Percentiles rank a stretch among this genome's conserved stretches.
phyloP scores from a whole-genome alignment of 2,329 filamentous ascomycete species.

The Leptographium galeiforme region DNA sequence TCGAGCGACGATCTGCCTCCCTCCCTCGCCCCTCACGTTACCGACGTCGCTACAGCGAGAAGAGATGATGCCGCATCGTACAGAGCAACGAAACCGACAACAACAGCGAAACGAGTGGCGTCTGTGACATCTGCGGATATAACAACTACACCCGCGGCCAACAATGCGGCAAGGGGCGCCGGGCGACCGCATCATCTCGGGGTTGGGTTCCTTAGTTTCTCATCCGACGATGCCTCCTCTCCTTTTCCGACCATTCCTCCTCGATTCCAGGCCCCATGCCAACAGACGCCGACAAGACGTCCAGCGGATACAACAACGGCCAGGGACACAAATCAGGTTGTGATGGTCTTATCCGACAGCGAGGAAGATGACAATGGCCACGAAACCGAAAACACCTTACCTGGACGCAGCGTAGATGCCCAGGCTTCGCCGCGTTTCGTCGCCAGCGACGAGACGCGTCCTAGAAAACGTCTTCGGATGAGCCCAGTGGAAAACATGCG shows the following conservation, averaged over 20 bases:
- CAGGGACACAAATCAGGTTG: background rate
- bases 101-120: background rate
- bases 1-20: constrained; percentile 7
- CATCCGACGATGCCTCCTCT: background rate
- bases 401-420: background rate
- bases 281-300: background rate
- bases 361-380: background rate
- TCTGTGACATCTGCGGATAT: background rate
- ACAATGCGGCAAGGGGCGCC: background rate
- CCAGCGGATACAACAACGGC: background rate
- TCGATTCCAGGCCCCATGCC: too few relatives aligned
- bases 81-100: background rate
- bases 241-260: background rate
- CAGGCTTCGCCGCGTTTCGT: too few relatives aligned
- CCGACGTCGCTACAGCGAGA: background rate
- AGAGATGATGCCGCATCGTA: background rate
- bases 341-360: background rate
- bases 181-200: background rate
- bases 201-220: background rate
- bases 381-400: background rate
- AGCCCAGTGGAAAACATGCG: background rate
- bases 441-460: background rate
- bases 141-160: background rate
- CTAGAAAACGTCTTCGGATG: background rate
- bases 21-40: background rate